phyloP scores from a whole-genome alignment of 352 stramenopile species.

The Blastocystis sp. region DNA sequence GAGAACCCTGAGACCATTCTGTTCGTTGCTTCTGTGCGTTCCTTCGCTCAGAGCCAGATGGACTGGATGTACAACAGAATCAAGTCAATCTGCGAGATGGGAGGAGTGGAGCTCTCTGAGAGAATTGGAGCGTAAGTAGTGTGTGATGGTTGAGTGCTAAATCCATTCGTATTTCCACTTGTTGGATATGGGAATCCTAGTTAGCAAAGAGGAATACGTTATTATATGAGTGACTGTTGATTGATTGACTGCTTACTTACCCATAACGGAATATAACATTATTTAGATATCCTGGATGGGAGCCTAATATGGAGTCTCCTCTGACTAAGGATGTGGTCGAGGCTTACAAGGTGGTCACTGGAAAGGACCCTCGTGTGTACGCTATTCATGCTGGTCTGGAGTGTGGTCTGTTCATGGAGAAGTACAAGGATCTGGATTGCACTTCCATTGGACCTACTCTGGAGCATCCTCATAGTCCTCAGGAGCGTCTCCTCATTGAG shows the following conservation, averaged over 20 bases:
- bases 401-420: constrained; percentile 67
- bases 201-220: constrained; percentile 28
- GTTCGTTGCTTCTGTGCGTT: constrained; percentile 50
- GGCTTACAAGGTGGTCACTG: constrained; percentile 63
- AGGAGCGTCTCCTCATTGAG: constrained; percentile 55
- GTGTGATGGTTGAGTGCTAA: constrained; percentile 13
- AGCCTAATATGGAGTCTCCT: constrained; percentile 65
- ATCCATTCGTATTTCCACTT: constrained; percentile 16
- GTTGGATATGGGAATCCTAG: constrained; percentile 40
- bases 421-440: constrained; percentile 65
- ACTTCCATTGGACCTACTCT: constrained; percentile 66
- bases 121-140: constrained; percentile 62
- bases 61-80: constrained; percentile 63
- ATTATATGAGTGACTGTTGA: background rate
- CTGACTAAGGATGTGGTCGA: constrained; percentile 65
- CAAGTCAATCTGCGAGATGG: constrained; percentile 48
- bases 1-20: background rate
- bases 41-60: constrained; percentile 56
- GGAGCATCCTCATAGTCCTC: constrained; percentile 53
- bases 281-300: constrained; percentile 67
- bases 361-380: constrained; percentile 64
- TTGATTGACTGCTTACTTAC: background rate
- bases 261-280: constrained; percentile 35
- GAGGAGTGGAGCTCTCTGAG: constrained; percentile 48
- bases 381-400: constrained; percentile 68